Evolutionary conservation across 108 stramenopile genomes (phyloP), one percentile per base, ranked within the genome.

Genomic region (Seminavis robusta): DNA sequence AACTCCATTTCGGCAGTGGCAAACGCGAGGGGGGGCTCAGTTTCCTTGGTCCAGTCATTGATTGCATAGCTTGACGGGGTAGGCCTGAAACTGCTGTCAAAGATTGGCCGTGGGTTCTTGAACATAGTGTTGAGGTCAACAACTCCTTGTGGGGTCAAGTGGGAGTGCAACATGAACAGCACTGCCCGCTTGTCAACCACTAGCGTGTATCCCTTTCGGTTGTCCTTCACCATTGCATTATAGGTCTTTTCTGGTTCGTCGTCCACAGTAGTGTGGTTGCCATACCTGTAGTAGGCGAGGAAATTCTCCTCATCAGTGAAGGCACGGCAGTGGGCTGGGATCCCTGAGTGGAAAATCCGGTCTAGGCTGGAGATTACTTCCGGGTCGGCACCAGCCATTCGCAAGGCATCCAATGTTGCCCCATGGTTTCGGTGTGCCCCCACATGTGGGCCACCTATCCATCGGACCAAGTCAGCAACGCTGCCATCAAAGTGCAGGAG

Each of bases 11-110:
- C 46, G 7, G 34, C 17, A 11, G 44, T 30, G 5, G 57, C 29
- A 26, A 58, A 58, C 0, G 13, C 11, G 29, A 45, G 27, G 5
- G 5, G 21, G n/a, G 57, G 57, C 13, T 58, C 43, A 13, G 10
- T 58, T 11, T 29, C 13, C 10, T 44, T 45, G 43, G 57, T 58
- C 42, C 42, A 58, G 21, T 58, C 57, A 26, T 58, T 58, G 29
- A 58, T 41, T 15, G 42, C 40, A 13, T 28, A 28, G 15, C 25
- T 17, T 24, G 20, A 23, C 21, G 23, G 39, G 41, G n/a, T n/a
- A n/a, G n/a, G n/a, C n/a, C n/a, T n/a, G n/a, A n/a, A n/a, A n/a
- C n/a, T n/a, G n/a, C n/a, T n/a, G n/a, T n/a, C n/a, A n/a, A n/a
- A n/a, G n/a, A n/a, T n/a, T n/a, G n/a, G n/a, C n/a, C n/a, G n/a